Base-by-base conservation (phyloP, 176 grass and related monocot genomes). In the Hsuehochloa calcarea region DNA sequence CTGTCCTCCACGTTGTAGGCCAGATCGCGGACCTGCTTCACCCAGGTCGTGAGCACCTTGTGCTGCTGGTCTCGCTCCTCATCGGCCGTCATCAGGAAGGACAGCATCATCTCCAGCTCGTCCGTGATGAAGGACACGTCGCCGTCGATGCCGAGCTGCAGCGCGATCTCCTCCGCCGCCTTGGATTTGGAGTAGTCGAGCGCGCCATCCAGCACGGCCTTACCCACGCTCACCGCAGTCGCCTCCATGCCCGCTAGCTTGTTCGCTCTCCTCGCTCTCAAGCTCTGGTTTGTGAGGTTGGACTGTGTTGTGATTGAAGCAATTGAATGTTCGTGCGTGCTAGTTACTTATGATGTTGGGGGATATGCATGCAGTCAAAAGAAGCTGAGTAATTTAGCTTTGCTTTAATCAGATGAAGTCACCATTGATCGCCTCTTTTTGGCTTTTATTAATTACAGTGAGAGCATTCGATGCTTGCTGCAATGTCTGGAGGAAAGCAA, bases 1-100 rank as follows among this genome's bases (percentile, higher is more conserved):
- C 2, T 60, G 65, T 91, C 92, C 87, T 92, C 87, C 0, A 17
- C 78, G 1, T 89, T 84, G 3, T 74, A 92, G 23, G 83, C 67
- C 0, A 87, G 41, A 0, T 92, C 87, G 0, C 65, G 43, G 1
- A 92, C 90, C 15, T 89, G 87, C n/a, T 80, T 84, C 55, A 92
- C 67, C 87, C 87, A 89, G 0, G 74, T 66, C 0, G 19, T 60
- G 0, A 60, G 56, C 54, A 56, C 47, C 47, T 16, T 50, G 14
- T 50, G 0, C 47, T 29, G 29, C 29, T 50, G 47, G 47, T 50
- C 51, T 19, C 50, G 50, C 50, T 54, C 50, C 5, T 7, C 17
- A 5, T 54, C 51, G 1, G 17, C 6, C 5, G 51, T 19, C 51
- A 20, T 20, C 51, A 54, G 51, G 51, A 20, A 54, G 51, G 17